A percentile compares a stretch with the other conserved stretches of the same genome.
Evolutionary conservation across 2,329 filamentous ascomycete species (phyloP).

Genomic region (Aspergillus costaricaensis): DNA sequence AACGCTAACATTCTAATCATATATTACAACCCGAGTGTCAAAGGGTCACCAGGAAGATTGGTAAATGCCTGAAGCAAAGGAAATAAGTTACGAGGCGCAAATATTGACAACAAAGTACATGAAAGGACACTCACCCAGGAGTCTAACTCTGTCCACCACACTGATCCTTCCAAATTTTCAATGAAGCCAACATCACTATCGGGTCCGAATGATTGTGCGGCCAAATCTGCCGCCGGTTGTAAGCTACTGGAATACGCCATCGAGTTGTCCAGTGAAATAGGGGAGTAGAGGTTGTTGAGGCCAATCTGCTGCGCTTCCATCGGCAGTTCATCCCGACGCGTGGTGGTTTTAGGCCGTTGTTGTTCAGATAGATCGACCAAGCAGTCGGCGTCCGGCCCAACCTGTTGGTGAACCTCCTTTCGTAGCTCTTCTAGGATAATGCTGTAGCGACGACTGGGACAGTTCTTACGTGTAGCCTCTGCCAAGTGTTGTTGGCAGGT

Average conservation of each 20-base stretch:
- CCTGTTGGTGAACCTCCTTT: conserved; percentile 43
- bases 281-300: conserved; percentile 1
- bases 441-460: conserved; percentile 50
- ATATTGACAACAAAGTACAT: not conserved
- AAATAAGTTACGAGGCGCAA: not conserved
- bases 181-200: conserved; percentile 32
- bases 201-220: conserved; percentile 19
- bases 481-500: conserved; percentile 50
- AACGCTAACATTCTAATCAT: too few species aligned
- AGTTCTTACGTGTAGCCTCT: conserved; percentile 50
- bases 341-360: not conserved
- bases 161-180: conserved; percentile 39
- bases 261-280: conserved; percentile 16
- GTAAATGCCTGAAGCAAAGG: conserved; percentile 33
- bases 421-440: conserved; percentile 52
- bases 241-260: conserved; percentile 23
- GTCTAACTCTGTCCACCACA: conserved; percentile 43
- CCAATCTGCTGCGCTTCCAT: conserved; percentile 7
- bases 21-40: conserved; percentile 21
- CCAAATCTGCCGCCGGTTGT: conserved; percentile 21
- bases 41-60: conserved; percentile 34
- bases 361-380: conserved; percentile 1
- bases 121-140: conserved; percentile 35
- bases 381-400: conserved; percentile 21
- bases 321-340: conserved; percentile 1